Evolutionary conservation across 202 grass and related monocot genomes (phyloP).

Genomic region (Digitaria exilis): DNA sequence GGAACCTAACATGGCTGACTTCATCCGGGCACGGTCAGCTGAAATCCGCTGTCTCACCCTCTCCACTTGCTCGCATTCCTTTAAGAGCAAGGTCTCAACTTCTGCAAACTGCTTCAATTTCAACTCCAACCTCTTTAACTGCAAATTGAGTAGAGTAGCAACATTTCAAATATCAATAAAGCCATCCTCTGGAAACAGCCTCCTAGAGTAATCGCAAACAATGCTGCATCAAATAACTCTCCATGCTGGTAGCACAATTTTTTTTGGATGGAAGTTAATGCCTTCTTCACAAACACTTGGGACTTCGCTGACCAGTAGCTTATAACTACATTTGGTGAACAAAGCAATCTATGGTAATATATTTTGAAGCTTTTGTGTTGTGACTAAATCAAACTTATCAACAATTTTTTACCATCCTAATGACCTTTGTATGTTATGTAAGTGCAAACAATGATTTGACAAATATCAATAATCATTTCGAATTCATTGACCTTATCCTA

Average conservation of each 20-base stretch:
- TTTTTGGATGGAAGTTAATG: neutral
- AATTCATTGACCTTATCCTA: neutral
- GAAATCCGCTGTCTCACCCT: slow-evolving; percentile 65
- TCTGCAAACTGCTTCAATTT: slow-evolving; percentile 97
- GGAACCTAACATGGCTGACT: slow-evolving; percentile 42
- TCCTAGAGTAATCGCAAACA: slow-evolving; percentile 2
- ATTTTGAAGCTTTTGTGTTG: neutral
- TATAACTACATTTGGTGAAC: slow-evolving; percentile 8
- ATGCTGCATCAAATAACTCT: neutral
- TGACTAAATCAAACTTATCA: neutral
- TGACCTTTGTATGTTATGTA: neutral
- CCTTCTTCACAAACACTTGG: neutral
- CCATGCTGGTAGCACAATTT: neutral
- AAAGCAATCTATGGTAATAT: neutral
- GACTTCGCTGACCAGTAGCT: neutral
- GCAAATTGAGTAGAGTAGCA: slow-evolving; percentile 39
- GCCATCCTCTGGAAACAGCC: neutral
- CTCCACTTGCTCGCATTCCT: slow-evolving; percentile 94
- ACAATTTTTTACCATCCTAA: neutral
- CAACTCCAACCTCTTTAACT: slow-evolving; percentile 93
- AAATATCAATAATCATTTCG: neutral
- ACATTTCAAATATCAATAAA: slow-evolving; percentile 5
- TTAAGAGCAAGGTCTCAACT: slow-evolving; percentile 85
- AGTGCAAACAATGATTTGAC: neutral
- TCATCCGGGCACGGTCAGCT: slow-evolving; percentile 57